Conservation (phyloP, 805 yeast species). For the Kuraishia hungarica region DNA sequence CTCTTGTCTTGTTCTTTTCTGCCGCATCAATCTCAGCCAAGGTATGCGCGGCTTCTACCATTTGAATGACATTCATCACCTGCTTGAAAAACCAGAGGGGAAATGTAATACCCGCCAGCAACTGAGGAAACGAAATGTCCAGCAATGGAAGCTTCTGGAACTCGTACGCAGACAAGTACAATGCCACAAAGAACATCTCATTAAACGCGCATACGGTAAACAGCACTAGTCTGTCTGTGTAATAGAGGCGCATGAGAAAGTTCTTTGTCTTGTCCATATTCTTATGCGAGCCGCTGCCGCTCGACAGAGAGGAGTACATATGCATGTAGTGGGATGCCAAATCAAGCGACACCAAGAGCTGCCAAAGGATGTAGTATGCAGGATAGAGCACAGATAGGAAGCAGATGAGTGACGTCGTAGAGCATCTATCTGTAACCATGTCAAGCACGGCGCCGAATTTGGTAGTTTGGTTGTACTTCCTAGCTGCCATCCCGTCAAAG, state of each 20-base stretch:
- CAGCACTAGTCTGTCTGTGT: constrained; percentile 74
- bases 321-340: constrained; percentile 96
- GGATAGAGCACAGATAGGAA: constrained; percentile 80
- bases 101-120: constrained; percentile 43
- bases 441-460: constrained; percentile 94
- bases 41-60: constrained; percentile 74
- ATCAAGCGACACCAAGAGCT: constrained; percentile 73
- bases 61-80: constrained; percentile 78
- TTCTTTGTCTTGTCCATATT: constrained; percentile 63
- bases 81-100: constrained; percentile 93
- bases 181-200: constrained; percentile 86
- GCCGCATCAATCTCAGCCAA: constrained; percentile 74
- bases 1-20: constrained; percentile 27
- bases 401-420: constrained; percentile 89
- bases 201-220: constrained; percentile 89
- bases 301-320: constrained; percentile 86
- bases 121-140: constrained; percentile 20
- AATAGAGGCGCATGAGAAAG: constrained; percentile 73
- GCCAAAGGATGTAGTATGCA: constrained; percentile 60
- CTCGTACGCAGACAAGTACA: constrained; percentile 69
- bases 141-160: constrained; percentile 30
- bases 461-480: constrained; percentile 82
- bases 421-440: constrained; percentile 98
- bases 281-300: constrained; percentile 81
- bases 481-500: constrained; percentile 91